A percentile compares a stretch with the other conserved stretches of the same genome.
These are phyloP conservation scores for Spencermartinsiella ligniputridi DNA, from an alignment of 1,139 yeast genomes.

Conservation along the genomic window DNA sequence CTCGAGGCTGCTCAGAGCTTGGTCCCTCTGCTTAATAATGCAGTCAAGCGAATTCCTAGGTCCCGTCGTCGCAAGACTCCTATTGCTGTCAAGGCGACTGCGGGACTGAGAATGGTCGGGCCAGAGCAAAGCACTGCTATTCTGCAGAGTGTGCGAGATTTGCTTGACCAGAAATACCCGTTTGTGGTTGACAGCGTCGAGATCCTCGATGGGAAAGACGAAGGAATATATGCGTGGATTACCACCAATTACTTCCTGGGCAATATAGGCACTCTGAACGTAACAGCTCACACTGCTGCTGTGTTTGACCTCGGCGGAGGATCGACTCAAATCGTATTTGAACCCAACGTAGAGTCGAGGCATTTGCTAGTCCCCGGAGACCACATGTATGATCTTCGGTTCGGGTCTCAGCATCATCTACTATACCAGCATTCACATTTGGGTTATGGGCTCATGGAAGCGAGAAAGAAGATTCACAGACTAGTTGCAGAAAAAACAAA, in stretches of 20 bases:
- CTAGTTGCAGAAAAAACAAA: slow-evolving; percentile 16
- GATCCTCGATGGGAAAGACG: slow-evolving; percentile 91
- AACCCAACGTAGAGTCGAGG: slow-evolving; percentile 46
- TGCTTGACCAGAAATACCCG: slow-evolving; percentile 69
- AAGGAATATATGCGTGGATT: slow-evolving; percentile 95
- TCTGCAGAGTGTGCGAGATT: slow-evolving; percentile 62
- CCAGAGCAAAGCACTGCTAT: slow-evolving; percentile 62
- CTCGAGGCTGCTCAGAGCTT: slow-evolving; percentile 76
- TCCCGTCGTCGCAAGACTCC: slow-evolving; percentile 73
- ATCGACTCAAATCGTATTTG: slow-evolving; percentile 94
- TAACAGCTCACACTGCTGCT: slow-evolving; percentile 66
- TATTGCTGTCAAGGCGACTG: slow-evolving; percentile 90
- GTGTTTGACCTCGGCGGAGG: slow-evolving; percentile 96
- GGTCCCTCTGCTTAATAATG: slow-evolving; percentile 70
- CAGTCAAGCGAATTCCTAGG: slow-evolving; percentile 65
- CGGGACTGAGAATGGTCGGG: slow-evolving; percentile 82
- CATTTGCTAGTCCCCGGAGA: slow-evolving; percentile 76
- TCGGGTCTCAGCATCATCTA: slow-evolving; percentile 68
- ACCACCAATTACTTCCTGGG: slow-evolving; percentile 84
- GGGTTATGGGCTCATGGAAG: slow-evolving; percentile 91
- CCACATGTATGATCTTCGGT: slow-evolving; percentile 68
- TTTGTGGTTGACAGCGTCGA: slow-evolving; percentile 75
- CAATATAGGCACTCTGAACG: slow-evolving; percentile 59
- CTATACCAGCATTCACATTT: slow-evolving; percentile 86
- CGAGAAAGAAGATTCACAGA: slow-evolving; percentile 76